These are phyloP conservation scores for Pulveroboletus frians DNA, from an alignment of 768 basidiomycete genomes.

Conservation along the genomic window DNA sequence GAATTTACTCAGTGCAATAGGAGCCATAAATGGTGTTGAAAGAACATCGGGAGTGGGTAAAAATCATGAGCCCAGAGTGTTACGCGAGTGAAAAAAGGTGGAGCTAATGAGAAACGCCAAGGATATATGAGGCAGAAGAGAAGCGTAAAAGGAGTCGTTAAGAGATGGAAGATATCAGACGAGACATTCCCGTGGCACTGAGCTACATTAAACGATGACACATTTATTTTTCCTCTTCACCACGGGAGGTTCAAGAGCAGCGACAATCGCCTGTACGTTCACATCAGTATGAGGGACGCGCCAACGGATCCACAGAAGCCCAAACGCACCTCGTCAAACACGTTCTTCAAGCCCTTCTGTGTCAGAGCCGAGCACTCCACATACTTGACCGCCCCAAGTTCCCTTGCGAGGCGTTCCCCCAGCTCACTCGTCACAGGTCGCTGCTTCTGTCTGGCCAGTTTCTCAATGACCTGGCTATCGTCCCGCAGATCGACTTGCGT, in stretches of 20 bases:
- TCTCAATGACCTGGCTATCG: conserved; percentile 89
- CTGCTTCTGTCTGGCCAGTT: conserved; percentile 95
- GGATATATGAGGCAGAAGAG: conserved; percentile 34
- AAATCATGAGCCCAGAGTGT: conserved; percentile 21
- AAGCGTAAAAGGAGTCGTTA: conserved; percentile 32
- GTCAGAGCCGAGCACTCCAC: conserved; percentile 99
- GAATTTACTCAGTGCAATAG: conserved; percentile 25
- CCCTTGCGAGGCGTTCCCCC: conserved; percentile 93
- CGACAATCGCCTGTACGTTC: conserved; percentile 76
- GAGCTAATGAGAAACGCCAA: conserved; percentile 24
- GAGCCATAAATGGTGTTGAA: conserved; percentile 15
- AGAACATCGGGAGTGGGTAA: conserved; percentile 23
- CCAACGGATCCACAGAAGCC: neutral
- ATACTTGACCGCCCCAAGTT: conserved; percentile 97
- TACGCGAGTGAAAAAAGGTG: conserved; percentile 16
- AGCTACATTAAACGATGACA: conserved; percentile 68
- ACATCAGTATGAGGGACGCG: conserved; percentile 7
- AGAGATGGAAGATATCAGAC: conserved; percentile 31
- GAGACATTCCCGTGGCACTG: conserved; percentile 24
- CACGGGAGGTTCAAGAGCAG: conserved; percentile 95
- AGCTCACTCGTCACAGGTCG: conserved; percentile 81
- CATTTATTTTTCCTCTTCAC: conserved; percentile 77
- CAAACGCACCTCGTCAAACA: conserved; percentile 91
- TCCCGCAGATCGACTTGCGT: conserved; percentile 97
- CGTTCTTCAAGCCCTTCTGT: conserved; percentile 99